Base-by-base conservation (phyloP, 23 red algal species). In the Agarophyton chilense region DNA sequence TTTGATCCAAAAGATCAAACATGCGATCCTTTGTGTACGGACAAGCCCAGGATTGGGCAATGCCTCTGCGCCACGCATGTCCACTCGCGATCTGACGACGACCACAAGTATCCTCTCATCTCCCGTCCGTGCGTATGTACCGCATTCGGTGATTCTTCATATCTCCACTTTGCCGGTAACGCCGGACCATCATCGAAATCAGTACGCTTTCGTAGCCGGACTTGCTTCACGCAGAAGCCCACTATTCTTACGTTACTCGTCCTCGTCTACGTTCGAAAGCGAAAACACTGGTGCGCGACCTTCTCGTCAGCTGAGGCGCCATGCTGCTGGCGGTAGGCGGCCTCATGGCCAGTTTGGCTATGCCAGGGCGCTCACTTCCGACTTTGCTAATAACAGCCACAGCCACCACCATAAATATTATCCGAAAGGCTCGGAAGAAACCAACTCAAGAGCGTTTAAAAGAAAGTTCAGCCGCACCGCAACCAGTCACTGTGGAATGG, bases 291-390 rank as follows among this genome's bases (percentile, higher is more conserved):
- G 7, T 35, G 13, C 60, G 31, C 29, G 21, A 38, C 60, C 14
- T 29, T 25, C 10, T 17, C 31, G 31, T 65, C 31, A 33, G 29
- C 29, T 7, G 10, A 33, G 1, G 29, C 31, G 32, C 60, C 60
- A 87, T 87, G 82, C 65, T 87, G 36, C 65, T 87, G 29, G 67
- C 82, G 21, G 82, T 87, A 18, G 82, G 82, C 46, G 82, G 82
- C 61, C 82, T 87, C 44, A 87, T 87, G 82, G 82, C 64, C 67
- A 87, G 57, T 32, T 44, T 87, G 45, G 66, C 45, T 24, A 35
- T 87, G 40, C 82, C 82, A 39, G 82, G 62, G 18, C 82, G 62
- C 49, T 22, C 82, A 3, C 57, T 87, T 72, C 82, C 82, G 0
- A 52, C 82, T 39, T 50, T 87, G 6, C 31, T 65, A 28, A 28